Conservation (phyloP, 2,329 filamentous ascomycete species). For the Botrytis hyacinthi region DNA sequence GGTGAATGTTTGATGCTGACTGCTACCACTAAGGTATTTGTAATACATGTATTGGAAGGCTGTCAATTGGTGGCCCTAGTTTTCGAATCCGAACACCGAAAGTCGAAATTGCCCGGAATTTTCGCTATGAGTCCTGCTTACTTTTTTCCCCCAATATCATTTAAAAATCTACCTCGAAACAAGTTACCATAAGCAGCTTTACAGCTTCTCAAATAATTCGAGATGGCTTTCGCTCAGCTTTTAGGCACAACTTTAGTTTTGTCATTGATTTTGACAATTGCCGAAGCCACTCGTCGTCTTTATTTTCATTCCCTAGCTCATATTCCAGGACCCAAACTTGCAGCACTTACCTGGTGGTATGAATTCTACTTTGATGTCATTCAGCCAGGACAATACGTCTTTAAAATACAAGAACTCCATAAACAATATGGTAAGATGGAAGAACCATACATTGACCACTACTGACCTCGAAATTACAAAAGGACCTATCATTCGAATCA, state of each 20-base stretch:
- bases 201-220: background rate
- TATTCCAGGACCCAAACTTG: slow-evolving; percentile 32
- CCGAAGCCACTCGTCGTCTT: background rate
- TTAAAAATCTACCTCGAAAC: background rate
- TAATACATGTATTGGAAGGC: too few species aligned
- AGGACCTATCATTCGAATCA: background rate
- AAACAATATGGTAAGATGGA: slow-evolving; percentile 26
- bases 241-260: background rate
- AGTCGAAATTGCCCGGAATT: too few species aligned
- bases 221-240: background rate
- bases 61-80: too few species aligned
- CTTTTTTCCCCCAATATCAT: fast-evolving
- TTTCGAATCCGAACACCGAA: too few species aligned
- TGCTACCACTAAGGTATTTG: too few species aligned
- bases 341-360: slow-evolving; percentile 29
- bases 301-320: background rate
- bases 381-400: slow-evolving; percentile 23
- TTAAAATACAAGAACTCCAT: slow-evolving; percentile 26
- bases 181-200: background rate
- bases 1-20: too few species aligned
- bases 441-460: background rate
- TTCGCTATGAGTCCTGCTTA: too few species aligned
- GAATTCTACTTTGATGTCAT: slow-evolving; percentile 26
- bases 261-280: background rate
- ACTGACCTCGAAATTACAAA: too few species aligned